Conservation (phyloP, 1,284 basidiomycete species). For the Fistulinella cinereoalba region DNA sequence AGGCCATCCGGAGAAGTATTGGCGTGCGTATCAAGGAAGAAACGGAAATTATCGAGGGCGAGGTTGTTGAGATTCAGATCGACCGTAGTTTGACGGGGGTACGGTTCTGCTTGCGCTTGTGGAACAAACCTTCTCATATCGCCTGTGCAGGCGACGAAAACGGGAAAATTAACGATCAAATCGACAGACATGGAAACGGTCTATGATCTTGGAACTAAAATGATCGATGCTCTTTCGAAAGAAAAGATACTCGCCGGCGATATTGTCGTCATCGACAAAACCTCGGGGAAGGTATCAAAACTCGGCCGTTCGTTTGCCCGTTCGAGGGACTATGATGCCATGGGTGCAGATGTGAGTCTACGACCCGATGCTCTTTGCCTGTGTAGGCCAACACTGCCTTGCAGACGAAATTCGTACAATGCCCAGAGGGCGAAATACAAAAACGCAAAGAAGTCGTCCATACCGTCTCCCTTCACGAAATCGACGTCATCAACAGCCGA, state of each 20-base stretch:
- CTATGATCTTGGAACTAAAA: constrained; percentile 97
- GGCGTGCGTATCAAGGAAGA: constrained; percentile 98
- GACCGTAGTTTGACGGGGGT: constrained; percentile 96
- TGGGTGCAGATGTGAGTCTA: constrained; percentile 89
- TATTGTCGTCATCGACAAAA: constrained; percentile 96
- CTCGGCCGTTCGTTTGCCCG: constrained; percentile 94
- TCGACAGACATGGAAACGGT: constrained; percentile 99
- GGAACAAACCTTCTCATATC: not conserved
- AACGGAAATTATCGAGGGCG: constrained; percentile 95
- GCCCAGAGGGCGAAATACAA: constrained; percentile 97
- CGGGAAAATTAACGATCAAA: constrained; percentile 96
- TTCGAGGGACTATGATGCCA: constrained; percentile 97
- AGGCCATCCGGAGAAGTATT: constrained; percentile 93
- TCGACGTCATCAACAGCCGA: constrained; percentile 98
- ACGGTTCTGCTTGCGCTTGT: not conserved
- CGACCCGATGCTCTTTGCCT: not conserved
- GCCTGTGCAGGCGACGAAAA: constrained; percentile 85
- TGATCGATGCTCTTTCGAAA: constrained; percentile 96
- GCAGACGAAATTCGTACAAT: constrained; percentile 96
- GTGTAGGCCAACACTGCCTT: not conserved
- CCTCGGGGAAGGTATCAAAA: constrained; percentile 96
- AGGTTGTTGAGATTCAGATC: constrained; percentile 98
- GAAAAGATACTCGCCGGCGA: constrained; percentile 98
- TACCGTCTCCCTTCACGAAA: constrained; percentile 96
- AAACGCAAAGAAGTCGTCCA: constrained; percentile 96